These are phyloP conservation scores for Arachis stenosperma DNA, from an alignment of 306 rosid species.

Conservation along the genomic window DNA sequence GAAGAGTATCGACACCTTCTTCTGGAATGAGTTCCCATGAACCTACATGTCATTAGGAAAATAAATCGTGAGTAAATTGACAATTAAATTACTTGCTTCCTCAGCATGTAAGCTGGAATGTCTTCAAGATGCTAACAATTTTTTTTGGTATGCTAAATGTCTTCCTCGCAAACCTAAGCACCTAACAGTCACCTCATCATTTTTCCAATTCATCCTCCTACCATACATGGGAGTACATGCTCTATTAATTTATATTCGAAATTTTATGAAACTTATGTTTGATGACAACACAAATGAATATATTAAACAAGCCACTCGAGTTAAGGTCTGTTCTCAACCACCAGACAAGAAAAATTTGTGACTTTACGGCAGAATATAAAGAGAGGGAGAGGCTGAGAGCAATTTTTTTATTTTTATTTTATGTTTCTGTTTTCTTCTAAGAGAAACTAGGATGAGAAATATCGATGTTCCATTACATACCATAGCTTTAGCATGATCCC, in stretches of 20 bases:
- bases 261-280: constrained; percentile 26
- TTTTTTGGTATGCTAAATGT: constrained; percentile 5
- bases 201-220: constrained; percentile 19
- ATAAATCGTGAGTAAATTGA: constrained; percentile 13
- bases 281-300: constrained; percentile 8
- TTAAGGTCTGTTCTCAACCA: constrained; percentile 31
- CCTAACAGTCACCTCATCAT: constrained; percentile 19
- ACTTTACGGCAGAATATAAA: constrained; percentile 9
- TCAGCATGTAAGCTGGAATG: background rate
- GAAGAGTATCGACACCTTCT: constrained; percentile 69
- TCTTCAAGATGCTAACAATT: background rate
- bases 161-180: background rate
- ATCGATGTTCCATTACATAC: constrained; percentile 56
- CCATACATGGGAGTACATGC: too few relatives aligned
- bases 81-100: constrained; percentile 10
- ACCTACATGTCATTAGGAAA: constrained; percentile 58
- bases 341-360: constrained; percentile 19
- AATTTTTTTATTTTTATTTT: background rate
- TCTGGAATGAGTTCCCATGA: constrained; percentile 93
- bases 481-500: constrained; percentile 79
- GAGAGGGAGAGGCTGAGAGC: background rate
- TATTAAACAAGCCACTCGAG: constrained; percentile 3
- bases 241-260: background rate
- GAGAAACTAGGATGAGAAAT: constrained; percentile 16
- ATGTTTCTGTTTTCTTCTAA: background rate